Base-by-base conservation (phyloP, 768 basidiomycete species). In the Lactifluus echinatus region DNA sequence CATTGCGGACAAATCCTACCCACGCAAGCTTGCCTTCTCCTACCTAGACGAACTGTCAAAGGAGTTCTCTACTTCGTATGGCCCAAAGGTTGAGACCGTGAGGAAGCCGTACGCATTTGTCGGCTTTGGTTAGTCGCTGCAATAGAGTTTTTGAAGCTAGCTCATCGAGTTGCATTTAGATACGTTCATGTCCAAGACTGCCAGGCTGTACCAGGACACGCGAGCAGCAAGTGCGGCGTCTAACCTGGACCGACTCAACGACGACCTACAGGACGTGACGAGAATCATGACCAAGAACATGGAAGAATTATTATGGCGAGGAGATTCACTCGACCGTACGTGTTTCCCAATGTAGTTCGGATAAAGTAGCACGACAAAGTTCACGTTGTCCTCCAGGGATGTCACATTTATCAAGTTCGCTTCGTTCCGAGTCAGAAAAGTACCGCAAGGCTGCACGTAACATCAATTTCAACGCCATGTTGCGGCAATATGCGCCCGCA, bases 261-360 rank as follows among this genome's bases (percentile, higher is more conserved):
- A 93, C 66, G 95, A 99, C 63, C 75, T 99, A 36, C 93, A 96
- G 68, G 96, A 99, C 67, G 96, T 99, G 58, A 97, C 96, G 48
- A 78, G 92, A 63, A 98, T 99, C 72, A 98, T 99, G 96, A 98
- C 96, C 8, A 98, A 99, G 76, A 98, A 99, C 68, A 99, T 99
- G 95, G 96, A 99, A 72, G 96, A 99, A 71, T 75, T 99, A 50
- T 73, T 99, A 48, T 98, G 95, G 96, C 78, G 96, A 69, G 96
- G 96, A 26, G 96, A 99, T 70, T 95, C 92, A 29, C 78, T 99
- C 57, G 96, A 99, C 71, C 79, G 96, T 95, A 67, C 64, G 89
- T 74, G 45, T 40, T 42, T 40, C n/a, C 15, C 26, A 33, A 34
- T 14, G 11, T 43, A 26, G n/a, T 36, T 31, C 17, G 1, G 19